Evolutionary conservation across 768 basidiomycete genomes (phyloP).

Genomic region (Termitomyces sp.): DNA sequence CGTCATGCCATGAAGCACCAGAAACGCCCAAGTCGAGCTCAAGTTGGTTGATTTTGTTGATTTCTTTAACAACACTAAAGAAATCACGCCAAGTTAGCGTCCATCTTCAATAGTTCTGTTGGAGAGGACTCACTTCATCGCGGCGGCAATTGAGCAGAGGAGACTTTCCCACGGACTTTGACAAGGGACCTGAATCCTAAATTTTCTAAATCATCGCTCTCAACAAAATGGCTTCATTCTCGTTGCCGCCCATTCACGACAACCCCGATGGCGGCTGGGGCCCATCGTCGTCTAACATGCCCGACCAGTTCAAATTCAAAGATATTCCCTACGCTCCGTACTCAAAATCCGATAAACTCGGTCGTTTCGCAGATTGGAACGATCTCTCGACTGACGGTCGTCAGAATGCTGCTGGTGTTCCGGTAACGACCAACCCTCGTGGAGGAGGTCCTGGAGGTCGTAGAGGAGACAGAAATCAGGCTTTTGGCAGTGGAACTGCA

Average conservation of each 20-base stretch:
- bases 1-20: slow-evolving; percentile 90
- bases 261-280: slow-evolving; percentile 96
- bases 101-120: slow-evolving; percentile 1
- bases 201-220: slow-evolving; percentile 24
- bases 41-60: slow-evolving; percentile 87
- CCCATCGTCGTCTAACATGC: slow-evolving; percentile 74
- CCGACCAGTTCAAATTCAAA: slow-evolving; percentile 93
- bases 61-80: slow-evolving; percentile 85
- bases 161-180: slow-evolving; percentile 35
- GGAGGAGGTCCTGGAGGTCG: slow-evolving; percentile 50
- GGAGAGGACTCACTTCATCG: slow-evolving; percentile 66
- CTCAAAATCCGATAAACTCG: slow-evolving; percentile 98
- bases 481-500: slow-evolving; percentile 86
- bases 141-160: slow-evolving; percentile 22
- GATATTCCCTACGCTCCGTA: slow-evolving; percentile 99
- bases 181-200: slow-evolving; percentile 13
- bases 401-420: slow-evolving; percentile 48
- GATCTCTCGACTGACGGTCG: slow-evolving; percentile 67
- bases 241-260: slow-evolving; percentile 84
- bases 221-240: slow-evolving; percentile 69
- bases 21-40: slow-evolving; percentile 78
- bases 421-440: slow-evolving; percentile 45
- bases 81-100: slow-evolving; percentile 12
- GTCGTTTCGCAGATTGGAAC: slow-evolving; percentile 98
- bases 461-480: slow-evolving; percentile 74